Percentiles rank a stretch among this genome's conserved stretches.
Conservation (phyloP, 768 basidiomycete genomes). For the Trametes gibbosa region DNA sequence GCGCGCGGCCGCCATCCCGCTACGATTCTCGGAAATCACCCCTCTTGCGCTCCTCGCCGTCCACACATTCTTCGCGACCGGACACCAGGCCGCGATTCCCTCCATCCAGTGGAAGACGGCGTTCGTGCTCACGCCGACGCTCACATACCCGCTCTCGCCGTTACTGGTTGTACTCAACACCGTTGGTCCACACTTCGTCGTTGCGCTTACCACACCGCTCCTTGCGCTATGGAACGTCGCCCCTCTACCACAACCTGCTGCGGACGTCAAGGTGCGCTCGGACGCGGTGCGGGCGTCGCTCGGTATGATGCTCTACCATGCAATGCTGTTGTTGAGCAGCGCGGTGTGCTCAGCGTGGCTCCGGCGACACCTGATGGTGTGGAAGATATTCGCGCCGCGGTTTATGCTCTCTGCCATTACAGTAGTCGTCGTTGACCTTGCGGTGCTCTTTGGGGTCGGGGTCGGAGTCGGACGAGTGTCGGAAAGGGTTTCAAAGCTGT, state of each 20-base stretch:
- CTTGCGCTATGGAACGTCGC: constrained; percentile 82
- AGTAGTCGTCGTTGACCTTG: constrained; percentile 70
- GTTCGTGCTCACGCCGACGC: constrained; percentile 71
- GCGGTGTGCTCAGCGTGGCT: constrained; percentile 73
- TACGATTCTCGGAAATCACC: constrained; percentile 65
- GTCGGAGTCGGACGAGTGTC: constrained; percentile 51
- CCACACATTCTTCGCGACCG: constrained; percentile 81
- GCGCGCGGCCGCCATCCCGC: constrained; percentile 28
- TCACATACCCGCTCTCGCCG: constrained; percentile 72
- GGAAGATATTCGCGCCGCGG: constrained; percentile 97
- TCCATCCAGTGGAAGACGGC: constrained; percentile 96
- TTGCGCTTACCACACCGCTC: constrained; percentile 66
- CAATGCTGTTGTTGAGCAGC: constrained; percentile 60
- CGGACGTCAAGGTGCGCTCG: constrained; percentile 36
- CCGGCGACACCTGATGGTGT: constrained; percentile 91
- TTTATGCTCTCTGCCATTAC: constrained; percentile 78
- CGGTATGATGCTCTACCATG: constrained; percentile 69
- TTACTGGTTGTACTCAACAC: constrained; percentile 76
- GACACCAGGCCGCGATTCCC: constrained; percentile 87
- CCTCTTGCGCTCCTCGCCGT: constrained; percentile 76
- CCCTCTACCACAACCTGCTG: constrained; percentile 42
- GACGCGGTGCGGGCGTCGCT: constrained; percentile 51
- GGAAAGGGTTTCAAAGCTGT: constrained; percentile 24
- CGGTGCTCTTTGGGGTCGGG: constrained; percentile 58
- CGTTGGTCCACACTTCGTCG: constrained; percentile 66